Conservation (phyloP, 768 basidiomycete species). For the Rhizopogon sp. region DNA sequence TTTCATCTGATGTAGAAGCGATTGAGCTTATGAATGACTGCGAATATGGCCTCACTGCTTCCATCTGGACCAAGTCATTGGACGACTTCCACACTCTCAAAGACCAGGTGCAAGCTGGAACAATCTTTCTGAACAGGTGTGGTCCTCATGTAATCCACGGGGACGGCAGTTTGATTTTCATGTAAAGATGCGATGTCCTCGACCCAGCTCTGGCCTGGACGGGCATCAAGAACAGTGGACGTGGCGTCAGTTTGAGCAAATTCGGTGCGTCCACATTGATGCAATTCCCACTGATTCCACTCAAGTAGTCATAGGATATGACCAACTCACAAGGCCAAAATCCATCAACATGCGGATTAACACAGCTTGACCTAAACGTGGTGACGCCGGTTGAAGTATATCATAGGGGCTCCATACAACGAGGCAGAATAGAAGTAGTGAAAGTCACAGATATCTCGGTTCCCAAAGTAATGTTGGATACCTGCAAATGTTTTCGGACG, state of each 20-base stretch:
- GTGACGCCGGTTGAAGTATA: background rate
- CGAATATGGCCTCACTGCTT: slow-evolving; percentile 89
- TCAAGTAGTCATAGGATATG: slow-evolving; percentile 55
- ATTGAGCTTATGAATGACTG: slow-evolving; percentile 94
- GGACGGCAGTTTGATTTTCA: background rate
- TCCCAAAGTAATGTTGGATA: slow-evolving; percentile 32
- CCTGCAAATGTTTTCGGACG: background rate
- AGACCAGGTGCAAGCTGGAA: slow-evolving; percentile 79
- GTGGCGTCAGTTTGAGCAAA: slow-evolving; percentile 86
- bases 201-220: slow-evolving; percentile 96
- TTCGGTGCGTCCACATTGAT: slow-evolving; percentile 56
- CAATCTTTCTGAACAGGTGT: slow-evolving; percentile 88
- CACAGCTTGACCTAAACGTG: slow-evolving; percentile 25
- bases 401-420: slow-evolving; percentile 39
- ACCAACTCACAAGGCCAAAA: slow-evolving; percentile 79
- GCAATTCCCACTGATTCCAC: background rate
- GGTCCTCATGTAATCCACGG: background rate
- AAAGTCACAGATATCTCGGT: slow-evolving; percentile 84
- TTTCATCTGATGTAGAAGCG: slow-evolving; percentile 83
- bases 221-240: slow-evolving; percentile 89
- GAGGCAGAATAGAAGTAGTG: slow-evolving; percentile 70
- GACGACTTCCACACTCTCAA: slow-evolving; percentile 57
- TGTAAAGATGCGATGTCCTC: slow-evolving; percentile 70
- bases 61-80: slow-evolving; percentile 89
- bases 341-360: slow-evolving; percentile 80